Base-by-base conservation (phyloP, 2,329 filamentous ascomycete species). In the Aspergillus chevalieri region DNA sequence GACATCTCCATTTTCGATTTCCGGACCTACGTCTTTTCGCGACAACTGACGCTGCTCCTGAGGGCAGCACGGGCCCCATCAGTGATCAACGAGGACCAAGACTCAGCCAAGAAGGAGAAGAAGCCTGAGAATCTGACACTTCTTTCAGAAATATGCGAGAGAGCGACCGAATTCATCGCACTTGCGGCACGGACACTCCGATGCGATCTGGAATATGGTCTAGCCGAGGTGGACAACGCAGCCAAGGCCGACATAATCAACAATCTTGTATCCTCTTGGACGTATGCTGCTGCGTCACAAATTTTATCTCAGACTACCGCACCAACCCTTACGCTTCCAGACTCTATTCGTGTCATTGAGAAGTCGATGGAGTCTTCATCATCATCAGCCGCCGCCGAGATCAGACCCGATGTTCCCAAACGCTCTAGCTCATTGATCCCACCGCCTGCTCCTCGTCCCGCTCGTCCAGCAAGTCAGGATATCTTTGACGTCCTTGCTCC, bases 1-100 rank as follows among this genome's bases (percentile, higher is more conserved):
- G 88, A 95, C 57, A 94, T 98, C 33, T 98, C 93, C 0, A 78
- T 95, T 2, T 96, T 97, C 64, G 93, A 98, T 67, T 97, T 98
- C 66, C 80, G 89, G 45, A 89, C 87, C 58, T 98, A 98, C 66
- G 84, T 98, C 10, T 98, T 97, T 67, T 84, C 89, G 3, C 82
- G 93, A 21, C 92, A 98, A 61, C 82, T 95, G 54, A 81, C 86
- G 2, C 72, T 98, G 1, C 77, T 97, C 1, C 76, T 95, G 10
- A 82, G 91, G 4, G 78, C 95, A 1, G 90, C 87, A n/a, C 93
- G 92, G 62, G 69, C 70, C 12, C 63, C 64, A 17, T 72, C 64
- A 22, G 51, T 73, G 39, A 56, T 57, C 51, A 59, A 56, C n/a
- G 61, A 60, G 15, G 64, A 68, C 9, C 51, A 60, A 14, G 54